phyloP scores from a whole-genome alignment of 306 rosid genomes.

The Herpetospermum pedunculosum region DNA sequence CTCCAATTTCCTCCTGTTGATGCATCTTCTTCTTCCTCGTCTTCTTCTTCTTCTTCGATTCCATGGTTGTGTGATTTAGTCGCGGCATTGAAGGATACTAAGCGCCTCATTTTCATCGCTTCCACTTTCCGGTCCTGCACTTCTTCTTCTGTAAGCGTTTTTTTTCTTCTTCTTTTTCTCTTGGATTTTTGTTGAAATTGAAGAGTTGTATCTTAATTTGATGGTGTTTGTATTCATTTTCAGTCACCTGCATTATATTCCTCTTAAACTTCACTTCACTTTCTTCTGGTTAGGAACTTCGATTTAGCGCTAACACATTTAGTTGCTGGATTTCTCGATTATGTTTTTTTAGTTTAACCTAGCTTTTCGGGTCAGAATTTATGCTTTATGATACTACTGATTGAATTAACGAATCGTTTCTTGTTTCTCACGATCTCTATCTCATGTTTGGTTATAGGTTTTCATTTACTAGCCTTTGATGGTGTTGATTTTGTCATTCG shows the following conservation, averaged over 20 bases:
- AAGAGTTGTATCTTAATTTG: not conserved
- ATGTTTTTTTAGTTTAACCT: not conserved
- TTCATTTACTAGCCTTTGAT: not conserved
- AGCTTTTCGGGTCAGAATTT: not conserved
- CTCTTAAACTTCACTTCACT: not conserved
- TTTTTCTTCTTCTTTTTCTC: not conserved
- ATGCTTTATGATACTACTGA: not conserved
- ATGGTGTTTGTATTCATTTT: not conserved
- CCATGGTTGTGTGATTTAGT: conserved; percentile 57
- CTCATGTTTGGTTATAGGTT: not conserved
- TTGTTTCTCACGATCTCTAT: not conserved
- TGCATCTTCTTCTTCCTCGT: conserved; percentile 22
- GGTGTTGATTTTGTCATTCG: not conserved
- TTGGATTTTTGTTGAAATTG: not conserved
- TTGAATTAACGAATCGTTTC: not conserved
- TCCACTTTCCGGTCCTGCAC: conserved; percentile 32
- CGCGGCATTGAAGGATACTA: conserved; percentile 55
- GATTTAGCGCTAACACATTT: not conserved
- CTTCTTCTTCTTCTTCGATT: conserved; percentile 19
- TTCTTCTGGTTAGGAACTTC: not conserved
- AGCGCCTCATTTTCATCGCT: conserved; percentile 48
- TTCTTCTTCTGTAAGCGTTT: conserved; percentile 43
- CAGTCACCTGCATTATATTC: not conserved
- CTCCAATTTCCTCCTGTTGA: conserved; percentile 4
- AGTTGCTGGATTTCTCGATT: not conserved